Conservation (phyloP, 805 yeast genomes). For the Blastobotrys robertii region DNA sequence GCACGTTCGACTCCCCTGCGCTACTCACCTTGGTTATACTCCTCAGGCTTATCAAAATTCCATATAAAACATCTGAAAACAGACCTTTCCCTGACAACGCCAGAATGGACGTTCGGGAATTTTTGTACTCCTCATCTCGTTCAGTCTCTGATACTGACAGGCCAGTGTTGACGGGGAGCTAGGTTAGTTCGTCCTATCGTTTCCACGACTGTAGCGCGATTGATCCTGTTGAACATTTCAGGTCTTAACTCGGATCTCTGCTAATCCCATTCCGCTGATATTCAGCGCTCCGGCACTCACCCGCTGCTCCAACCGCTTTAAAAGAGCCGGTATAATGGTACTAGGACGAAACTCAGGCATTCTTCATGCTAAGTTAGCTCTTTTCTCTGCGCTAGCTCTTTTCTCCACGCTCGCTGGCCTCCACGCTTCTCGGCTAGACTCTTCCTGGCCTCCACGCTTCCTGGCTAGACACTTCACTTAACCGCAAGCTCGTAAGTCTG, state of each 20-base stretch:
- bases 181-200: background rate
- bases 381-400: too few species aligned
- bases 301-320: constrained; percentile 9
- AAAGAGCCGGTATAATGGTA: constrained; percentile 10
- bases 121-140: constrained; percentile 7
- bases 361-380: too few species aligned
- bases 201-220: too few species aligned
- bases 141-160: constrained; percentile 9
- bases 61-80: constrained; percentile 11
- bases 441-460: too few species aligned
- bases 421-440: too few species aligned
- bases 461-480: too few species aligned
- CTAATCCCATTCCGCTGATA: too few species aligned
- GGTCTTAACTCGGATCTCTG: too few species aligned
- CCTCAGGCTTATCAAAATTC: constrained; percentile 7
- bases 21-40: constrained; percentile 4
- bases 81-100: constrained; percentile 10
- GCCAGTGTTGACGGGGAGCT: constrained; percentile 13
- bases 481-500: too few species aligned
- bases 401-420: too few species aligned
- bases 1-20: constrained; percentile 5
- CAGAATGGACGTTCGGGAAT: constrained; percentile 9
- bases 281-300: constrained; percentile 5
- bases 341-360: background rate
- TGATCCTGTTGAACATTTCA: too few species aligned